Evolutionary conservation across 2,329 filamentous ascomycete genomes (phyloP).

Genomic region (Scortechinia acanthostroma): DNA sequence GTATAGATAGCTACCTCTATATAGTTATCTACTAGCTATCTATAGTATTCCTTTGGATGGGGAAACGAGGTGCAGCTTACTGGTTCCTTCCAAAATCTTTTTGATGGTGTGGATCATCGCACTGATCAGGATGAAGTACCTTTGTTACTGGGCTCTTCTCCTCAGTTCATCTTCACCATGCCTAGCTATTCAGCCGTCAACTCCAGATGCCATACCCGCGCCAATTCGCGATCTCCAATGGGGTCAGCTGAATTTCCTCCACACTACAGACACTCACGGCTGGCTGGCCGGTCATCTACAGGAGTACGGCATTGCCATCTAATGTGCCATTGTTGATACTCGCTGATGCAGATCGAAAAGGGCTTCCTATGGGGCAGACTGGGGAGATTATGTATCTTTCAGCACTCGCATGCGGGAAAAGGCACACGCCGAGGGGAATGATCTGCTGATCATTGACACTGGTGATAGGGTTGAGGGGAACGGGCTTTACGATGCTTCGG

Average conservation of each 20-base stretch:
- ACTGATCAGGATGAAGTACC: too few relatives aligned
- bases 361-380: constrained; percentile 87
- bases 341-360: constrained; percentile 34
- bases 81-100: background rate
- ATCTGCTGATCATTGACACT: constrained; percentile 89
- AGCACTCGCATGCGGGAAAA: constrained; percentile 72
- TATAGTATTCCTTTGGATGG: too few relatives aligned
- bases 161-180: too few relatives aligned
- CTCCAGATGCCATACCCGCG: constrained; percentile 69
- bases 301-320: constrained; percentile 69
- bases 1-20: too few relatives aligned
- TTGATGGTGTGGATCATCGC: too few relatives aligned
- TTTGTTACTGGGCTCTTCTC: too few relatives aligned
- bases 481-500: constrained; percentile 83
- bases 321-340: too few relatives aligned
- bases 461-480: constrained; percentile 92
- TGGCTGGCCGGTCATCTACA: constrained; percentile 91
- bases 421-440: constrained; percentile 71
- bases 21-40: too few relatives aligned
- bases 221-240: constrained; percentile 79
- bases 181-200: constrained; percentile 67
- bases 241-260: constrained; percentile 95
- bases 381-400: constrained; percentile 97
- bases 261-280: constrained; percentile 91
- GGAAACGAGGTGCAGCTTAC: too few relatives aligned